Evolutionary conservation across 1,284 basidiomycete genomes (phyloP).

Genomic region (Moesziomyces sp.): DNA sequence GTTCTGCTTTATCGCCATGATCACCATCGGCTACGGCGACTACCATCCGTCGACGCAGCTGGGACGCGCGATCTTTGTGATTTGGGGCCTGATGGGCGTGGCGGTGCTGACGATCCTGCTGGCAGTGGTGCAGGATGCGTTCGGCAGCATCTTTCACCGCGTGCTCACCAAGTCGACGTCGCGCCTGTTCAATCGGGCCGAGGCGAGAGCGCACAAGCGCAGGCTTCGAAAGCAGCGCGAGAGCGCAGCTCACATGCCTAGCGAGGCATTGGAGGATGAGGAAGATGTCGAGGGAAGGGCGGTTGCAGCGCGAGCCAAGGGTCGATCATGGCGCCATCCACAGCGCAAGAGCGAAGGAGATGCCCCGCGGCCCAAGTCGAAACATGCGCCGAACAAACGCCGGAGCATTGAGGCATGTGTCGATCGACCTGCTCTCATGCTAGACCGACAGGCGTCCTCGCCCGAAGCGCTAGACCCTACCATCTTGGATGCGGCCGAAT

Average conservation of each 20-base stretch:
- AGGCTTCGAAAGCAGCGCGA: slow-evolving; percentile 2
- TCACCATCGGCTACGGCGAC: slow-evolving; percentile 61
- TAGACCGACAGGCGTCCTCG: background rate
- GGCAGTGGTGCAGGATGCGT: slow-evolving; percentile 71
- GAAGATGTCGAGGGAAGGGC: background rate
- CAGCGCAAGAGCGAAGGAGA: slow-evolving; percentile 26
- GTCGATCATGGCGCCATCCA: background rate
- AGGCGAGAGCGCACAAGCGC: slow-evolving; percentile 24
- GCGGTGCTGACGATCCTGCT: slow-evolving; percentile 55
- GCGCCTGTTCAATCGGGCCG: slow-evolving; percentile 31
- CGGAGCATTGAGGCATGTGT: slow-evolving; percentile 29
- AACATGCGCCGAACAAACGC: background rate
- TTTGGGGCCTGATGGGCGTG: slow-evolving; percentile 75
- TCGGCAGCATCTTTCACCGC: slow-evolving; percentile 40
- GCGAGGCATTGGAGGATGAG: background rate
- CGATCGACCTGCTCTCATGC: slow-evolving; percentile 5
- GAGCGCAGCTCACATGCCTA: background rate
- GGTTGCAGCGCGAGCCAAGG: background rate
- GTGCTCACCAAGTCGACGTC: slow-evolving; percentile 22
- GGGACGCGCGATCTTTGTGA: slow-evolving; percentile 80
- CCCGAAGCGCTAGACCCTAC: slow-evolving; percentile 2
- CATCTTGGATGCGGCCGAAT: background rate
- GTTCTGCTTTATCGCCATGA: slow-evolving; percentile 74
- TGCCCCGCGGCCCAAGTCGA: background rate
- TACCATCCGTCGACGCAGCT: slow-evolving; percentile 66